Percentiles rank a stretch among this genome's conserved stretches.
phyloP scores from a whole-genome alignment of 805 yeast genomes.

The Barnettozyma californica region DNA sequence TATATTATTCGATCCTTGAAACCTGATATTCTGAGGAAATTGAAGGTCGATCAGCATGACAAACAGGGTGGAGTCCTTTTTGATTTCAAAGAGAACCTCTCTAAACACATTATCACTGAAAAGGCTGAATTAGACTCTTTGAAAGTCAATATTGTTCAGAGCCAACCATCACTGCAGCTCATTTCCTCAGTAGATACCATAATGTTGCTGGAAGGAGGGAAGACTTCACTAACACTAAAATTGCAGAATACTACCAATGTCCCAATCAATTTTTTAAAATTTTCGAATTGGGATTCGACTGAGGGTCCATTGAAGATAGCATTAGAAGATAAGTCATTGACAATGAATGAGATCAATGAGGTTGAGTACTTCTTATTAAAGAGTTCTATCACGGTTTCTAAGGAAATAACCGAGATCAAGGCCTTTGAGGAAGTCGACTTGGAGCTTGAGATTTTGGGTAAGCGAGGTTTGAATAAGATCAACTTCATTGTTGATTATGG shows the following conservation, averaged over 20 bases:
- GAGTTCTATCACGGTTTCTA: conserved; percentile 46
- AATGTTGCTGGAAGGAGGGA: conserved; percentile 79
- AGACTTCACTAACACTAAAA: conserved; percentile 40
- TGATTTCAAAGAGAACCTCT: conserved; percentile 13
- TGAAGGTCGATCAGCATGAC: conserved; percentile 16
- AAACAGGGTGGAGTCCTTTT: conserved; percentile 1
- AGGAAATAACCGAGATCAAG: conserved; percentile 20
- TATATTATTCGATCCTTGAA: conserved; percentile 32
- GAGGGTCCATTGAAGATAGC: conserved; percentile 57
- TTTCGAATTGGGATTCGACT: conserved; percentile 69
- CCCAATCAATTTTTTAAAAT: conserved; percentile 49
- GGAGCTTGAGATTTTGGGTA: conserved; percentile 60
- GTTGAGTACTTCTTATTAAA: conserved; percentile 63
- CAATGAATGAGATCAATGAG: conserved; percentile 66
- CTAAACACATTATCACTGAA: conserved; percentile 11
- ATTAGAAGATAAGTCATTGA: conserved; percentile 40
- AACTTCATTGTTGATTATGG: conserved; percentile 64
- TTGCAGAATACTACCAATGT: conserved; percentile 57
- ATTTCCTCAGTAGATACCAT: conserved; percentile 47
- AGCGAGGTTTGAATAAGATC: conserved; percentile 66
- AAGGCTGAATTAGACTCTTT: conserved; percentile 27
- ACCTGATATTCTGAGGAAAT: conserved; percentile 21
- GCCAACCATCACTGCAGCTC: conserved; percentile 60
- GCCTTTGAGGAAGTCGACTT: conserved; percentile 39
- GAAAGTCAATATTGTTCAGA: conserved; percentile 30